phyloP scores from a whole-genome alignment of 148 eudicot genomes.

The Rhododendron williamsianum region DNA sequence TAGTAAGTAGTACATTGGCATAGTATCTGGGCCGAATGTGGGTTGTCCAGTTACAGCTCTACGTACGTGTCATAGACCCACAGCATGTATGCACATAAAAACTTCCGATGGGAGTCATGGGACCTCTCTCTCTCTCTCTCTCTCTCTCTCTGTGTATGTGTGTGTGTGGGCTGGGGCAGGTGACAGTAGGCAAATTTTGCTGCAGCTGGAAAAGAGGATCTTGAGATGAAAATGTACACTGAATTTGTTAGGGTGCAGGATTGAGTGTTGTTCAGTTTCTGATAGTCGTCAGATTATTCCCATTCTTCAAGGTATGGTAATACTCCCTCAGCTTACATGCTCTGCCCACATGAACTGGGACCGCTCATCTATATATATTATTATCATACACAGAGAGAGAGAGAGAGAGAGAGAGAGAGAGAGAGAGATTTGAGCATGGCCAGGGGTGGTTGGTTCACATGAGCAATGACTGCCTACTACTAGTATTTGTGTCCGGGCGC shows the following conservation, averaged over 20 bases:
- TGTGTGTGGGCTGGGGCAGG: neutral
- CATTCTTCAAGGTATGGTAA: conserved; percentile 3
- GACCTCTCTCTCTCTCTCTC: neutral
- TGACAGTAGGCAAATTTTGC: neutral
- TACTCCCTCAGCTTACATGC: neutral
- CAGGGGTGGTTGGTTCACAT: conserved; percentile 8
- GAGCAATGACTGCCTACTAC: neutral
- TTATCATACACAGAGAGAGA: too few species aligned
- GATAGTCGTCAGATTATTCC: conserved; percentile 4
- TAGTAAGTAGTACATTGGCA: neutral
- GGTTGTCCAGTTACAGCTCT: neutral
- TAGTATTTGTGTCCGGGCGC: neutral
- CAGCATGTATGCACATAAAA: neutral
- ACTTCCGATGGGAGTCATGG: neutral
- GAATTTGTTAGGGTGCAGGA: neutral
- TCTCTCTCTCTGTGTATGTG: neutral
- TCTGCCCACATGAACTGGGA: neutral
- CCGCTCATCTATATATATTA: neutral
- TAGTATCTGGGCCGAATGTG: neutral
- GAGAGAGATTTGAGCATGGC: neutral
- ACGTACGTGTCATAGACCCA: neutral
- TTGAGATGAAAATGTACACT: neutral
- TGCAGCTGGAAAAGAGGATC: neutral
- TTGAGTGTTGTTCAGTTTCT: neutral
- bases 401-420: neutral